Percentiles rank a stretch among this genome's conserved stretches.
These are phyloP conservation scores for Omphalea diandra DNA, from an alignment of 441 rosid genomes.

Conservation along the genomic window DNA sequence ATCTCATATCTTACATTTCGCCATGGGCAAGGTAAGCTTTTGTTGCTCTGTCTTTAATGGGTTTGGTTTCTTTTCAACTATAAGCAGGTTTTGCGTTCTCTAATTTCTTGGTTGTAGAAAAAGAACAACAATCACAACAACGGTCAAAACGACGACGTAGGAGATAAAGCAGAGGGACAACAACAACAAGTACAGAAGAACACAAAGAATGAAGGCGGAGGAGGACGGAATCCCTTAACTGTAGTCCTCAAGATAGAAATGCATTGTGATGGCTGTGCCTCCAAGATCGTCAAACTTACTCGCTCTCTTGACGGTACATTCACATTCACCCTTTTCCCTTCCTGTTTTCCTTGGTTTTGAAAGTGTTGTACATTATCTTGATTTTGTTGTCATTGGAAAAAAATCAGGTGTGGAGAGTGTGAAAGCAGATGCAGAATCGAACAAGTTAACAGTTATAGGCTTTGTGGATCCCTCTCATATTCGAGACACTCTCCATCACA, in stretches of 20 bases:
- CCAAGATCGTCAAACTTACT: constrained; percentile 35
- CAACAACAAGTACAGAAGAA: constrained; percentile 28
- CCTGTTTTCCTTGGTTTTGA: neutral
- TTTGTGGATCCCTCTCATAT: constrained; percentile 54
- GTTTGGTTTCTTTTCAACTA: no score
- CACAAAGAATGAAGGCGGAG: constrained; percentile 24
- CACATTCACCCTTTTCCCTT: neutral
- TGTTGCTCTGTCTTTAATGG: no score
- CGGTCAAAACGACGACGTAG: neutral
- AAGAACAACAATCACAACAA: constrained; percentile 3
- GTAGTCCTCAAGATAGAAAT: constrained; percentile 53
- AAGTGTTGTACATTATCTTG: no score
- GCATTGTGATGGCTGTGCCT: constrained; percentile 71
- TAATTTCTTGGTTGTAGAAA: constrained; percentile 24
- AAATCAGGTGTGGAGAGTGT: constrained; percentile 67
- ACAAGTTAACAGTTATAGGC: constrained; percentile 58
- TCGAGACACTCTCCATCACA: constrained; percentile 39
- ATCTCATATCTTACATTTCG: no score
- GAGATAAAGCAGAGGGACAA: constrained; percentile 5
- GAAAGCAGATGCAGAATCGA: constrained; percentile 43
- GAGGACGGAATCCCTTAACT: constrained; percentile 22
- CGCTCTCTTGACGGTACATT: constrained; percentile 45
- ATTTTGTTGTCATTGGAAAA: no score
- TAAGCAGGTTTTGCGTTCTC: no score
- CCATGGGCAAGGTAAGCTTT: no score